Percentiles rank a stretch among this genome's conserved stretches.
Conservation (phyloP, 495 filamentous ascomycete species). For the Aspergillus funiculosus region DNA sequence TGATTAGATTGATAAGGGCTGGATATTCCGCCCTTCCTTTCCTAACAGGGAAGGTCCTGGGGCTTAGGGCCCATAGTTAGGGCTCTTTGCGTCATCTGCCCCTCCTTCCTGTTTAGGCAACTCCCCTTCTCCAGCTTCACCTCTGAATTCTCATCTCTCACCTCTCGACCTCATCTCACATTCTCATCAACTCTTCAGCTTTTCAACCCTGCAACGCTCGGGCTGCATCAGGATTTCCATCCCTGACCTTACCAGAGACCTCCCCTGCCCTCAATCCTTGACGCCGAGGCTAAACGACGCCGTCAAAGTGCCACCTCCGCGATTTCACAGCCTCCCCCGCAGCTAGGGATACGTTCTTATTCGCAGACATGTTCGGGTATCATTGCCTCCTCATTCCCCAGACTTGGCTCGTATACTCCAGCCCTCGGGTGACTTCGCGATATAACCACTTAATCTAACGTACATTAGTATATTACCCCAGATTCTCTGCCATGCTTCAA, state of each 20-base stretch:
- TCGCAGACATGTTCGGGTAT: conserved; percentile 1
- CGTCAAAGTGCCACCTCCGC: conserved; percentile 1
- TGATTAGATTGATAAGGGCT: conserved; percentile 3
- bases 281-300: conserved; percentile 3
- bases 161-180: too few relatives aligned
- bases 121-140: neutral
- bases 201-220: too few relatives aligned
- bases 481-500: neutral
- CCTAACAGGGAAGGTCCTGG: neutral
- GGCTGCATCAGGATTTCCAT: too few relatives aligned
- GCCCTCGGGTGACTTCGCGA: neutral
- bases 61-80: conserved; percentile 2
- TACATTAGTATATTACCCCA: conserved; percentile 1
- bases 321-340: conserved; percentile 2
- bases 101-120: neutral
- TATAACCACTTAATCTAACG: conserved; percentile 8
- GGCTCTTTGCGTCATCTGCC: neutral
- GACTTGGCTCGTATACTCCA: neutral
- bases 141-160: too few relatives aligned
- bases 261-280: too few relatives aligned
- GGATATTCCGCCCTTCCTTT: too few relatives aligned
- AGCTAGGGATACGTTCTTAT: neutral
- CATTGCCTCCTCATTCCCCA: conserved; percentile 2
- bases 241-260: too few relatives aligned
- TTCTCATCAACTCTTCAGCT: too few relatives aligned